Conservation (phyloP, 805 yeast genomes). For the Cyberlindnera euphorbiae region DNA sequence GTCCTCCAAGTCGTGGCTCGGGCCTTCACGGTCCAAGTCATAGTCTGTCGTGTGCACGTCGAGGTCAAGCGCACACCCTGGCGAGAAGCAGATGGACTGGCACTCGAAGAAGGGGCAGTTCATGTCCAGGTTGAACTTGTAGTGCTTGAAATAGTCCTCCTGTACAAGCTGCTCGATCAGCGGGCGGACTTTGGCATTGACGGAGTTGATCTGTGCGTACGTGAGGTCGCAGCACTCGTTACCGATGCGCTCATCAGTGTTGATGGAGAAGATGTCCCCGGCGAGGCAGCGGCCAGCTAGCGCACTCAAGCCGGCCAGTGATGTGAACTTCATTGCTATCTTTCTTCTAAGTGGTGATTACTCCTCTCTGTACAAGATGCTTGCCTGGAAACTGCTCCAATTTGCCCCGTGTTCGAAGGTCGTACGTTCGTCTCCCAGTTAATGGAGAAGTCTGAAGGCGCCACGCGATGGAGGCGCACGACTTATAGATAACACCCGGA, state of each 20-base stretch:
- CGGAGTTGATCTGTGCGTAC: conserved; percentile 43
- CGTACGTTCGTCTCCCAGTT: too few species aligned
- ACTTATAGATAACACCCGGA: too few species aligned
- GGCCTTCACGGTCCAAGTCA: conserved; percentile 25
- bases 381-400: too few species aligned
- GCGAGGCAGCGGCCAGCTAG: conserved; percentile 1
- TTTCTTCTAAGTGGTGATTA: too few species aligned
- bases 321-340: conserved; percentile 6
- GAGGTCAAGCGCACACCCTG: conserved; percentile 26
- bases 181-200: conserved; percentile 51
- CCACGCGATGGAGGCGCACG: too few species aligned
- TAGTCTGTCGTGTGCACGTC: conserved; percentile 26
- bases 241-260: conserved; percentile 16
- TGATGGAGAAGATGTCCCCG: conserved; percentile 15
- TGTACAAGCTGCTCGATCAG: conserved; percentile 52
- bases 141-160: conserved; percentile 78
- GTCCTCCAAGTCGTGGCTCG: conserved; percentile 38
- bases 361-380: too few species aligned
- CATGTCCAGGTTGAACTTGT: conserved; percentile 69
- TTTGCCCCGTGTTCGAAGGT: too few species aligned
- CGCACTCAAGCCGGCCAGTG: neutral
- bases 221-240: conserved; percentile 34
- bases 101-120: conserved; percentile 83
- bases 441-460: too few species aligned
- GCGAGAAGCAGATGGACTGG: conserved; percentile 35